Evolutionary conservation across 179 eudicot genomes (phyloP).

Genomic region (Vitellaria paradoxa): DNA sequence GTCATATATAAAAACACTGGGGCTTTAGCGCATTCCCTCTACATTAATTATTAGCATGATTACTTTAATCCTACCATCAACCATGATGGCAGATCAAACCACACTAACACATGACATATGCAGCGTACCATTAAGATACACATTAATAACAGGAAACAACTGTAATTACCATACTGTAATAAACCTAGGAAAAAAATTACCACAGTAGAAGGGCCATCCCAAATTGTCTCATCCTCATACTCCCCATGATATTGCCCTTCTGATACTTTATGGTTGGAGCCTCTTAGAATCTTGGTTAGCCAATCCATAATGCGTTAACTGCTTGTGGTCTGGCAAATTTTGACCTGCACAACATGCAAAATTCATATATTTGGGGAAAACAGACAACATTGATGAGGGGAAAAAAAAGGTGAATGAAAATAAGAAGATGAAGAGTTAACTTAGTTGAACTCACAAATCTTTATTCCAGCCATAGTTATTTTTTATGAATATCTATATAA

Average conservation of each 20-base stretch:
- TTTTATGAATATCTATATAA: too few species aligned
- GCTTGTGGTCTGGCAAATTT: constrained; percentile 26
- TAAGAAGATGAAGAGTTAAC: too few species aligned
- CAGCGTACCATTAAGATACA: neutral
- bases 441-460: neutral
- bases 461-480: neutral
- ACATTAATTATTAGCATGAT: neutral
- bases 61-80: neutral
- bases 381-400: too few species aligned
- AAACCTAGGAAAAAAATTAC: neutral
- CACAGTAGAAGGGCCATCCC: constrained; percentile 55
- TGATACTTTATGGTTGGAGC: constrained; percentile 55
- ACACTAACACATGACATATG: neutral
- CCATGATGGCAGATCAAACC: neutral
- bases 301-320: constrained; percentile 58
- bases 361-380: neutral
- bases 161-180: constrained; percentile 34
- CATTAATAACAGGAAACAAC: neutral
- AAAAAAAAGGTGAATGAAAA: neutral
- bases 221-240: constrained; percentile 58
- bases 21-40: neutral
- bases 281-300: constrained; percentile 71
- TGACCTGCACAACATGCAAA: constrained; percentile 23
- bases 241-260: constrained; percentile 65
- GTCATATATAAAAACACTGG: neutral